phyloP scores from a whole-genome alignment of 257 asterid species.

The Asclepias syriaca region DNA sequence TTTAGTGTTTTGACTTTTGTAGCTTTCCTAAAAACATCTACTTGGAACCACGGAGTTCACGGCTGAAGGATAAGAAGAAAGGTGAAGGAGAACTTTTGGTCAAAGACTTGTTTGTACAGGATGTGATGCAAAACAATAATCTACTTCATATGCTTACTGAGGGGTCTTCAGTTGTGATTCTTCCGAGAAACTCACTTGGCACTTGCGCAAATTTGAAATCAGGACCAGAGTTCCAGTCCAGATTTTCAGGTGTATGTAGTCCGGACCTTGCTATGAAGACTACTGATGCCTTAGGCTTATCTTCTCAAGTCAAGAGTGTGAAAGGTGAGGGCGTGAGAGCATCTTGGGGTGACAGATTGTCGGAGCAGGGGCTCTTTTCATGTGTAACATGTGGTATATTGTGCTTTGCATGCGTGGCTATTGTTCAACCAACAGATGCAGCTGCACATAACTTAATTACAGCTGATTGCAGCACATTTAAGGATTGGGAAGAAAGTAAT shows the following conservation, averaged over 20 bases:
- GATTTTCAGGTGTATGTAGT: constrained; percentile 54
- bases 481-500: constrained; percentile 41
- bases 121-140: constrained; percentile 64
- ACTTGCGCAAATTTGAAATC: constrained; percentile 25
- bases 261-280: constrained; percentile 45
- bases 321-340: constrained; percentile 33
- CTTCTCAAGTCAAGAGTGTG: constrained; percentile 28
- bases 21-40: constrained; percentile 55
- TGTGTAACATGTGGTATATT: constrained; percentile 97
- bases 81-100: constrained; percentile 85
- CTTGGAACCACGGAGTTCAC: constrained; percentile 80
- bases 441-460: constrained; percentile 63
- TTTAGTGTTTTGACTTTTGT: constrained; percentile 24
- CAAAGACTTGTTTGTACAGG: constrained; percentile 73
- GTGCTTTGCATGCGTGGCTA: constrained; percentile 88
- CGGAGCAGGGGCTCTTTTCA: constrained; percentile 76
- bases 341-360: constrained; percentile 42
- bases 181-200: constrained; percentile 53
- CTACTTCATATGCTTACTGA: constrained; percentile 65
- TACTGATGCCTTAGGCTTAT: constrained; percentile 23
- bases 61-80: constrained; percentile 79
- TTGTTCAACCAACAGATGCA: constrained; percentile 72
- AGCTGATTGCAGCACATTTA: constrained; percentile 59
- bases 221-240: constrained; percentile 41
- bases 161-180: constrained; percentile 75